Percentiles rank a stretch among this genome's conserved stretches.
Conservation (phyloP, 2,329 filamentous ascomycete species). For the Aspergillus unguis region DNA sequence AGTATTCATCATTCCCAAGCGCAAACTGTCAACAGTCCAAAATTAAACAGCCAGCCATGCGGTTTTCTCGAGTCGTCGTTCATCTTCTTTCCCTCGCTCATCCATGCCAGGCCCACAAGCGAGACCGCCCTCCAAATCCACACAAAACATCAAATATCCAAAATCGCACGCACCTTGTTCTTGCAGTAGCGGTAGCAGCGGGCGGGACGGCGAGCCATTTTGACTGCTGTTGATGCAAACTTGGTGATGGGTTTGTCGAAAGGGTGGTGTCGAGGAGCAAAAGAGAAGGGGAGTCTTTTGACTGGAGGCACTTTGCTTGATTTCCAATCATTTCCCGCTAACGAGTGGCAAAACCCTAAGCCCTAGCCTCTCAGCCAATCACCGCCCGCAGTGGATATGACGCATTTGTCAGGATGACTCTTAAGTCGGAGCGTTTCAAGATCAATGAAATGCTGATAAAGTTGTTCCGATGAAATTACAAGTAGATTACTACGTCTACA, state of each 20-base stretch:
- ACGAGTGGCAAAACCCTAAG: constrained; percentile 44
- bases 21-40: neutral
- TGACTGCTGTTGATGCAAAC: constrained; percentile 61
- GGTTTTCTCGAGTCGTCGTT: neutral
- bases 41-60: neutral
- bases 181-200: constrained; percentile 99
- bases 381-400: constrained; percentile 12
- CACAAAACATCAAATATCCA: constrained; percentile 25
- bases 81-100: constrained; percentile 12
- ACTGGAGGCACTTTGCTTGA: constrained; percentile 34
- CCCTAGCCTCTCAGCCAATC: constrained; percentile 36
- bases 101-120: constrained; percentile 26
- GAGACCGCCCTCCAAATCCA: constrained; percentile 18
- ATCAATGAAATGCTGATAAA: neutral
- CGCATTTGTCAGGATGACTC: constrained; percentile 22
- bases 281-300: constrained; percentile 28
- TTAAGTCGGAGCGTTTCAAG: constrained; percentile 10
- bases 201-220: constrained; percentile 98
- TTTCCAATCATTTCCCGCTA: constrained; percentile 43
- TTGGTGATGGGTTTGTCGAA: constrained; percentile 33
- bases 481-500: neutral
- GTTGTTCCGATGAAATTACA: neutral
- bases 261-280: constrained; percentile 34
- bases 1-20: constrained; percentile 14
- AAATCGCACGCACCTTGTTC: constrained; percentile 79